Conservation (phyloP, 331 rosid species). For the Quercus lobata region DNA sequence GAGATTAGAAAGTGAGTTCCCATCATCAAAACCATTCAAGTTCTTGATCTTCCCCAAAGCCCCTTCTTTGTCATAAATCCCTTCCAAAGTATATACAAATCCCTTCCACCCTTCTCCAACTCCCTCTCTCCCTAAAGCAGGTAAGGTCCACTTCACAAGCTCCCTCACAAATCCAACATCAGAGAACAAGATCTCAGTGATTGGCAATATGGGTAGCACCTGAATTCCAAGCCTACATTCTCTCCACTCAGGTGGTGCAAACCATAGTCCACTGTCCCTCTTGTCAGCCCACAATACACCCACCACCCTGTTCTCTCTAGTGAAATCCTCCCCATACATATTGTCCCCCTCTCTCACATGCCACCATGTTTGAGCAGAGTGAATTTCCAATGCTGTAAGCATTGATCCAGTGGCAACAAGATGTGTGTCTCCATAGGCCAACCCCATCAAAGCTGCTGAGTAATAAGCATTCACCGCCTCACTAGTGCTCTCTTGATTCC, state of each 20-base stretch:
- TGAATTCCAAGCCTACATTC: conserved; percentile 60
- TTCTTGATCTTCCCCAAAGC: conserved; percentile 34
- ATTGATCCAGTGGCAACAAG: conserved; percentile 44
- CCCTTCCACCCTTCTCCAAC: conserved; percentile 70
- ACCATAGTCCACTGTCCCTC: conserved; percentile 58
- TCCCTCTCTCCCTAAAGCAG: conserved; percentile 43
- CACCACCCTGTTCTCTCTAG: conserved; percentile 37
- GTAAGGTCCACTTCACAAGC: conserved; percentile 45
- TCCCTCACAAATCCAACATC: conserved; percentile 33
- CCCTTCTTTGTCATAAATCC: conserved; percentile 29
- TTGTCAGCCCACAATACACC: conserved; percentile 55
- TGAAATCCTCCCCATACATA: conserved; percentile 35
- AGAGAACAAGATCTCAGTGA: conserved; percentile 43
- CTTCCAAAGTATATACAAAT: conserved; percentile 41
- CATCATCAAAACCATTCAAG: conserved; percentile 48
- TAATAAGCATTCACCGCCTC: conserved; percentile 56
- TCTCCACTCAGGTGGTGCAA: conserved; percentile 52
- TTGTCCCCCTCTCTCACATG: conserved; percentile 14
- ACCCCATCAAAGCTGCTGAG: conserved; percentile 49
- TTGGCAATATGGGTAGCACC: conserved; percentile 45
- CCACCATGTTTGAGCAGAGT: conserved; percentile 39
- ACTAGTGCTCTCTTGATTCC: conserved; percentile 57
- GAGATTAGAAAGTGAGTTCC: conserved; percentile 48
- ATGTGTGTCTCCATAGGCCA: conserved; percentile 51
- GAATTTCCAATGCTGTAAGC: conserved; percentile 38